Base-by-base conservation (phyloP, 1,284 basidiomycete species). In the Earliella scabrosa region DNA sequence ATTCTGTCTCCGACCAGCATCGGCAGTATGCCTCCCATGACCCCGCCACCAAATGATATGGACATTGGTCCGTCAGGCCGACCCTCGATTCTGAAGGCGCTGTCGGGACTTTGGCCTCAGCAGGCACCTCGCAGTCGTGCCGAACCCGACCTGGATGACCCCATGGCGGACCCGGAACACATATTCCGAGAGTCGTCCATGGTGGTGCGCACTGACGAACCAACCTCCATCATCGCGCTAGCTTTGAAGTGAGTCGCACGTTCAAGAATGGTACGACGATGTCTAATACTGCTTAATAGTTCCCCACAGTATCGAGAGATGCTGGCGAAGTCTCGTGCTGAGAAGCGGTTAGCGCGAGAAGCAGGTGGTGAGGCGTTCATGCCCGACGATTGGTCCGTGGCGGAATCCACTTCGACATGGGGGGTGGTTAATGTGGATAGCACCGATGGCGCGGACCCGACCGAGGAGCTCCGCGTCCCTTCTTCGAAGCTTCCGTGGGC, bases 161-260 rank as follows among this genome's bases (percentile, higher is more conserved):
- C 82, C 3, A 81, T 86, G 72, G 80, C 81, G 52, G 88, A 92
- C 67, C 88, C 88, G 4, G 95, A 97, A 66, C 95, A 97, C 68
- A 90, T 99, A 47, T 98, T 98, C 73, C 85, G 93, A 27, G 97
- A 98, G 69, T 96, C 94, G 14, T 89, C 90, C 1, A 97, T 98
- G 82, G 89, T 98, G 46, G 92, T 99, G 24, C 86, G 97, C 21
- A 97, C 96, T 45, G 96, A 98, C 70, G 97, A 99, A 72, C 97
- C 97, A 3, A 98, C 95, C 0, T 98, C 95, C 9, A 97, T 99
- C 66, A 97, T 99, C 62, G 97, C 97, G 3, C 87, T 98, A 52
- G 95, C 95, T 9, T 77, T 99, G 43, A 94, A 91, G 89, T 95
- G 66, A 65, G 83, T 70, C 8, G 3, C 23, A 35, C 53, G 23